Conservation (phyloP, 768 basidiomycete genomes). For the Exsudoporus frostii region DNA sequence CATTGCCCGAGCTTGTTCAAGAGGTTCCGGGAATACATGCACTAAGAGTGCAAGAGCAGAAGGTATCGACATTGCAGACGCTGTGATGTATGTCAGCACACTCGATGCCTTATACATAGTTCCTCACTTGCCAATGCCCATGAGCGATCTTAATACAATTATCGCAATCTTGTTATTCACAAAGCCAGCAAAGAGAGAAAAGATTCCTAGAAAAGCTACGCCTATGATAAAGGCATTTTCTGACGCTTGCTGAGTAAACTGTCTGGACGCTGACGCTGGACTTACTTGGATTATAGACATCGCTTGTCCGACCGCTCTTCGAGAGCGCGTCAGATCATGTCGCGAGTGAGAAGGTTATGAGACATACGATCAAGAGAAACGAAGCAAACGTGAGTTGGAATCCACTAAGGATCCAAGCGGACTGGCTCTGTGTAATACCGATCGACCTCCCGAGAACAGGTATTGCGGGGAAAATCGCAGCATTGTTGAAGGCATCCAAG, state of each 20-base stretch:
- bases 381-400: constrained; percentile 48
- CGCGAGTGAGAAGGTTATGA: not conserved
- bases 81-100: constrained; percentile 23
- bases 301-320: constrained; percentile 27
- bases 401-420: constrained; percentile 39
- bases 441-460: constrained; percentile 29
- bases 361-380: constrained; percentile 29
- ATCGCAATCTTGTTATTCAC: constrained; percentile 43
- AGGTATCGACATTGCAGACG: constrained; percentile 49
- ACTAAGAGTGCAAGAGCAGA: constrained; percentile 50
- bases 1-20: constrained; percentile 47
- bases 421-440: constrained; percentile 10
- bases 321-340: constrained; percentile 9
- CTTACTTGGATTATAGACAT: constrained; percentile 33
- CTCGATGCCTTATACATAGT: not conserved
- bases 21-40: constrained; percentile 45
- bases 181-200: constrained; percentile 48
- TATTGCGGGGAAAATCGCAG: constrained; percentile 39
- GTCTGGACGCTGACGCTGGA: constrained; percentile 12
- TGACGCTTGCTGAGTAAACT: constrained; percentile 32
- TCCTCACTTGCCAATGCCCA: constrained; percentile 40
- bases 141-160: constrained; percentile 49
- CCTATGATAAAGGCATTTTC: constrained; percentile 44
- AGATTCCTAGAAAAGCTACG: constrained; percentile 37
- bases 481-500: constrained; percentile 43